These are phyloP conservation scores for Cardamine chenopodiifolia DNA, from an alignment of 345 rosid genomes.

Conservation along the genomic window DNA sequence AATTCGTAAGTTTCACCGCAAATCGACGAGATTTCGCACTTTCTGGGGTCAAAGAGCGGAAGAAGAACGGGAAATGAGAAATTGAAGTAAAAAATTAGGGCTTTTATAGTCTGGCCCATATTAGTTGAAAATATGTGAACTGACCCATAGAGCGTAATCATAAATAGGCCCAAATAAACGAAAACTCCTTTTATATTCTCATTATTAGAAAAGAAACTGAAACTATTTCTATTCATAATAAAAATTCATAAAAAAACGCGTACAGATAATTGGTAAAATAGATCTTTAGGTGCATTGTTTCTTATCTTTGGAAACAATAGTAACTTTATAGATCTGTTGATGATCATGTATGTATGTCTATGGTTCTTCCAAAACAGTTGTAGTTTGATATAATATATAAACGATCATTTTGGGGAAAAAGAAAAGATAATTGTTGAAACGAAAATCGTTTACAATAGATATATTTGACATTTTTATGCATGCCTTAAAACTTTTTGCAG, in stretches of 20 bases:
- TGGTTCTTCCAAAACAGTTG: too few relatives aligned
- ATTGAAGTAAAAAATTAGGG: background rate
- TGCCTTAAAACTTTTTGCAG: background rate
- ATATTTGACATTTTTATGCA: background rate
- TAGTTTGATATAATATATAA: too few relatives aligned
- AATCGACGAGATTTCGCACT: background rate
- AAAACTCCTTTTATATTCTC: background rate
- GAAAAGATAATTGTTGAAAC: background rate
- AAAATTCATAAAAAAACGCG: too few relatives aligned
- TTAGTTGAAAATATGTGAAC: background rate
- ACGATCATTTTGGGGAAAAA: too few relatives aligned
- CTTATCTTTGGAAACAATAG: too few relatives aligned
- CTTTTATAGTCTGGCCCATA: background rate
- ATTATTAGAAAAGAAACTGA: too few relatives aligned
- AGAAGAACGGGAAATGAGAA: background rate
- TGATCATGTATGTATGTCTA: too few relatives aligned
- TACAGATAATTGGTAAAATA: too few relatives aligned
- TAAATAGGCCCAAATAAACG: background rate
- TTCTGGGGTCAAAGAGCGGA: background rate
- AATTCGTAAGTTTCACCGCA: background rate
- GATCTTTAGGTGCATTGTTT: too few relatives aligned
- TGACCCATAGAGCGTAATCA: background rate
- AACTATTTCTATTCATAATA: too few relatives aligned
- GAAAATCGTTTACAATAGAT: background rate
- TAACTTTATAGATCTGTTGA: too few relatives aligned